Base-by-base conservation (phyloP, 371 early-diverging fungal genomes). In the Zopfochytrium polystomum region DNA sequence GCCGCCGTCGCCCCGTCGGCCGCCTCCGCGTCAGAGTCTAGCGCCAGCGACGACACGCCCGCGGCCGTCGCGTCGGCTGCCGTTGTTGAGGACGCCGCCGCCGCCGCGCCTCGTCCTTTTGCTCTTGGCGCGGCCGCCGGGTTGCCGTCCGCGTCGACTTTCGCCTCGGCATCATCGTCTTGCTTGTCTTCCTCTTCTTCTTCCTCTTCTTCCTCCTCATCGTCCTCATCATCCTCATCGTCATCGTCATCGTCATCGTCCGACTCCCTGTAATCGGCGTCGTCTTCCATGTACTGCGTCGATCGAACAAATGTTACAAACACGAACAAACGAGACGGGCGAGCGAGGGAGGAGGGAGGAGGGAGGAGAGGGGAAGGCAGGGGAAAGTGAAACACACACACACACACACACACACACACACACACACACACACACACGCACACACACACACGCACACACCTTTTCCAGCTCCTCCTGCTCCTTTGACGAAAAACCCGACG, bases 401-500 rank as follows among this genome's bases (percentile, higher is more conserved):
- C n/a, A n/a, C n/a, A n/a, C n/a, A 11, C 43, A 15, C 26, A 56
- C 9, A 11, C 6, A 43, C 50, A 29, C 7, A 29, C 22, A 58
- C 15, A 53, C 9, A 18, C 22, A 51, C 11, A 18, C 7, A 50
- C 9, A 53, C 13, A 51, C 15, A 9, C 13, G 30, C 20, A 26
- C 11, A 0, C 9, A 35, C 0, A 4, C 0, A 15, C n/a, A 29
- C 38, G 29, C 11, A 32, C 52, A 30, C 31, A 74, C 68, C 72
- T 76, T 76, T 67, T 95, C 94, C 9, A 95, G 72, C 74, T 92
- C 90, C 52, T 86, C 72, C 77, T 95, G 91, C 74, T 90, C 87
- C 73, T 92, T 88, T 66, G 86, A 88, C 23, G 88, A 88, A 60
- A 96, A 96, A 13, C 97, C 97, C 71, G 90, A 91, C 13, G 97